These are phyloP conservation scores for Protomyces arabidopsidicola DNA, from an alignment of 1,139 yeast genomes.

Conservation along the genomic window DNA sequence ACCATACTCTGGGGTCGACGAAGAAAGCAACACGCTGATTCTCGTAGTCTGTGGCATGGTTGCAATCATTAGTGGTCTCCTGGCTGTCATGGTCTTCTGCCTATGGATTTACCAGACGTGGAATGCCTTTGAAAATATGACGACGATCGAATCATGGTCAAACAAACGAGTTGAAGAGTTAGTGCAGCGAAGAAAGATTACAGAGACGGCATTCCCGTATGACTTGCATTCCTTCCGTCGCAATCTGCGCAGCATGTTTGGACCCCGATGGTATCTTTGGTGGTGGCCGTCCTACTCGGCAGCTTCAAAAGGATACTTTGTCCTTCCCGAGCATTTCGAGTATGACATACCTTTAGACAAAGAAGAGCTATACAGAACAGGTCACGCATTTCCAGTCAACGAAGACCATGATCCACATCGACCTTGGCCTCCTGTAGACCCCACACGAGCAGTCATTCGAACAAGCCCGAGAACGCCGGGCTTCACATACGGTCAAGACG, in stretches of 20 bases:
- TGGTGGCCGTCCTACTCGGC: slow-evolving; percentile 18
- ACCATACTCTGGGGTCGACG: background rate
- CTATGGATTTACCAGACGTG: slow-evolving; percentile 51
- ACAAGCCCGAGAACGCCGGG: background rate
- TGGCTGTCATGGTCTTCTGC: slow-evolving; percentile 57
- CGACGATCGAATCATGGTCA: slow-evolving; percentile 94
- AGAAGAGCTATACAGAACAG: background rate
- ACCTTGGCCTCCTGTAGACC: slow-evolving; percentile 15
- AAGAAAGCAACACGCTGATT: background rate
- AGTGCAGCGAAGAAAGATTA: slow-evolving; percentile 31
- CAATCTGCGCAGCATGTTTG: slow-evolving; percentile 13
- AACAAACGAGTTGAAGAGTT: slow-evolving; percentile 64
- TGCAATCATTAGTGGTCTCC: background rate
- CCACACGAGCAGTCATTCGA: background rate
- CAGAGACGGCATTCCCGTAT: slow-evolving; percentile 63
- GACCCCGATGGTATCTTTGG: slow-evolving; percentile 11
- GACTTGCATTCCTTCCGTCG: slow-evolving; percentile 45
- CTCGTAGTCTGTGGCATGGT: background rate
- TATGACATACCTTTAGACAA: background rate
- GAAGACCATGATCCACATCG: slow-evolving; percentile 15
- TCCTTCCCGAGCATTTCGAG: background rate
- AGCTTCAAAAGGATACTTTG: background rate
- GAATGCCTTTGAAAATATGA: slow-evolving; percentile 63
- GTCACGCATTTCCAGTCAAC: slow-evolving; percentile 32
- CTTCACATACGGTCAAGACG: background rate